Base-by-base conservation (phyloP, 331 rosid species). In the Rhamnella rubrinervis region DNA sequence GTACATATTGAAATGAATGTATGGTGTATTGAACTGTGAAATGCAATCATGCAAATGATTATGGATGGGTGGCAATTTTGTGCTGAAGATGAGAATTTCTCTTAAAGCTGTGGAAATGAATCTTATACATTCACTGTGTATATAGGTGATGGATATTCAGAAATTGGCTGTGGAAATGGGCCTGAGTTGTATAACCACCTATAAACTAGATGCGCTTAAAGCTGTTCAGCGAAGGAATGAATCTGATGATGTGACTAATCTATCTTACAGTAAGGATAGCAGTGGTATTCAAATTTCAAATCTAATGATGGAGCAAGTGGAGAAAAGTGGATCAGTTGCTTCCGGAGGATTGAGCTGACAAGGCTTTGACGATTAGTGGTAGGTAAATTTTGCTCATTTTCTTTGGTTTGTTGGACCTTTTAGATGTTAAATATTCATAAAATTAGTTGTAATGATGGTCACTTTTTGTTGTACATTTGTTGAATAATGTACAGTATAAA, bases 121-220 rank as follows among this genome's bases (percentile, higher is more conserved):
- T 75, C 59, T 13, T 26, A 38, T 65, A 19, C 5, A 26, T 41
- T 51, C 58, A 61, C 64, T 60, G 71, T 73, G 40, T 70, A 80
- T 75, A 64, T 76, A 93, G 98, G 98, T 93, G 68, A 77, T 84
- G 77, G 82, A 80, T 84, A 84, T 93, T 70, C 85, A 93, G 80
- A 93, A 93, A 75, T 72, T 84, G 86, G 97, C 97, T 67, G 89
- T 86, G 60, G 98, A 93, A 81, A 75, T 93, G 97, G 98, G 96
- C 72, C 82, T 90, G 85, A 82, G 71, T 71, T 86, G 97, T 72
- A 90, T 93, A 69, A 84, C 72, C 58, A 76, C 98, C 52, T 87
- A 71, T 67, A 93, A 77, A 80, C 79, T 83, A 52, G 98, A 93
- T 73, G 92, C 96, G 84, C 89, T 87, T 63, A 93, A 93, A 88